phyloP scores from a whole-genome alignment of 208 protist species.

The Acanthamoeba healyi region DNA sequence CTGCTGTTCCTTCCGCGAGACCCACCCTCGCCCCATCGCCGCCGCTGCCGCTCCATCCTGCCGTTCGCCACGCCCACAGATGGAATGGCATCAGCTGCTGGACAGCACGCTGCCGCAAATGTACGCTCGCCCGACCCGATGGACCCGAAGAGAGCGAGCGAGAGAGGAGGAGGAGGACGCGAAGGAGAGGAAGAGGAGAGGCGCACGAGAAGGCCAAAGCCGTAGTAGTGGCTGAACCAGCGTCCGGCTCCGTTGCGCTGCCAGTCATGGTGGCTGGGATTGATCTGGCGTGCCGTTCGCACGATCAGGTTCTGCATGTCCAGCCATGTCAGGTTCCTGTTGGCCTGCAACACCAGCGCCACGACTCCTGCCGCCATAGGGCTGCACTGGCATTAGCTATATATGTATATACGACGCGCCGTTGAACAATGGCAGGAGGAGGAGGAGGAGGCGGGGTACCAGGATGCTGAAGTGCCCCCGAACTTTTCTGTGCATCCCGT shows the following conservation, averaged over 20 bases:
- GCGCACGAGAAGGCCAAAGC: conserved; percentile 64
- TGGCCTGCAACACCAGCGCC: conserved; percentile 78
- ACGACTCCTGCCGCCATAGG: conserved; percentile 76
- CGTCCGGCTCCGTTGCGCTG: conserved; percentile 60
- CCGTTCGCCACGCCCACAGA: no score
- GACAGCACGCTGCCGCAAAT: no score
- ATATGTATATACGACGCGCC: background rate
- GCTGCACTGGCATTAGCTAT: background rate
- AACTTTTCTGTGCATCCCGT: conserved; percentile 72
- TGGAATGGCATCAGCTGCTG: no score
- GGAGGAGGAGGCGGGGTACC: background rate
- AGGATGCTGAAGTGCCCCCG: conserved; percentile 76
- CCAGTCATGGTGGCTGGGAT: conserved; percentile 28
- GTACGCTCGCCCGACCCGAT: no score
- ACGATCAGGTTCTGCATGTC: conserved; percentile 82
- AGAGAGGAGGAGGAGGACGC: background rate
- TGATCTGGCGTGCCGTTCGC: background rate
- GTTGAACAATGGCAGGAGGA: background rate
- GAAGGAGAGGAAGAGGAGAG: background rate
- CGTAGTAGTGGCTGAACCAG: conserved; percentile 59
- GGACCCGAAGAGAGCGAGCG: no score
- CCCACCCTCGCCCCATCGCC: background rate
- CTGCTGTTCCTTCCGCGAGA: background rate
- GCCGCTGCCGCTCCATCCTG: conserved; percentile 1
- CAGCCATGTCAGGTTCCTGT: conserved; percentile 77